These are phyloP conservation scores for Phytophthora macrochlamydospora DNA, from an alignment of 352 stramenopile species.

Conservation along the genomic window DNA sequence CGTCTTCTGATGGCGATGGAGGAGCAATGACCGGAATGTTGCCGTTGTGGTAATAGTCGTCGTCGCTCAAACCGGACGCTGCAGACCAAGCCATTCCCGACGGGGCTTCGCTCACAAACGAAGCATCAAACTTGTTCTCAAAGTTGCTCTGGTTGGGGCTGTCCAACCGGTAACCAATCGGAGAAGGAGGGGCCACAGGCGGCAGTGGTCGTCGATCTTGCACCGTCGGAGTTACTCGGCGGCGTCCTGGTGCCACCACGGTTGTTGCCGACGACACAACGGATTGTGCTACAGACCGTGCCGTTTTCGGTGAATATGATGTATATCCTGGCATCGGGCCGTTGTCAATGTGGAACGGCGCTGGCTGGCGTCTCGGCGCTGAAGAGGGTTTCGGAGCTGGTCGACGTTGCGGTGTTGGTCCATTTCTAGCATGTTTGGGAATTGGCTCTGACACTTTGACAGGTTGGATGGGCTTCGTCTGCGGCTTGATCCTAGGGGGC, in stretches of 20 bases:
- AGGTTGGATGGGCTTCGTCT: background rate
- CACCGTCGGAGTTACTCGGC: background rate
- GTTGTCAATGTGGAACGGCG: background rate
- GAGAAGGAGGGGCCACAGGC: background rate
- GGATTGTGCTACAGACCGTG: background rate
- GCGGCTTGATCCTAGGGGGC: background rate
- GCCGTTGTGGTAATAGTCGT: constrained; percentile 1
- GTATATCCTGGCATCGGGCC: background rate
- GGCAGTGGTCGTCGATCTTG: background rate
- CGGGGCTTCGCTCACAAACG: background rate
- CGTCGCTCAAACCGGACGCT: constrained; percentile 4
- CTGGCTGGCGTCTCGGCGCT: background rate
- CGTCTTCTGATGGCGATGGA: background rate
- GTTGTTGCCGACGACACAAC: constrained; percentile 2
- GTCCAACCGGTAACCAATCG: background rate
- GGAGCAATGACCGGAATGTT: background rate
- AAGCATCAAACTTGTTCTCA: background rate
- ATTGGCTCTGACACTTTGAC: background rate
- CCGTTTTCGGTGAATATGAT: background rate
- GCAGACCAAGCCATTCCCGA: constrained; percentile 3
- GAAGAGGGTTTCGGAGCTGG: background rate
- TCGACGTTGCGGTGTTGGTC: background rate
- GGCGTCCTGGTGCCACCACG: background rate
- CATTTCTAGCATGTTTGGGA: background rate
- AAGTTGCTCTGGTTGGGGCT: background rate